Percentiles rank a stretch among this genome's conserved stretches.
phyloP scores from a whole-genome alignment of 805 yeast species.

The Zygoascus ofunaensis region DNA sequence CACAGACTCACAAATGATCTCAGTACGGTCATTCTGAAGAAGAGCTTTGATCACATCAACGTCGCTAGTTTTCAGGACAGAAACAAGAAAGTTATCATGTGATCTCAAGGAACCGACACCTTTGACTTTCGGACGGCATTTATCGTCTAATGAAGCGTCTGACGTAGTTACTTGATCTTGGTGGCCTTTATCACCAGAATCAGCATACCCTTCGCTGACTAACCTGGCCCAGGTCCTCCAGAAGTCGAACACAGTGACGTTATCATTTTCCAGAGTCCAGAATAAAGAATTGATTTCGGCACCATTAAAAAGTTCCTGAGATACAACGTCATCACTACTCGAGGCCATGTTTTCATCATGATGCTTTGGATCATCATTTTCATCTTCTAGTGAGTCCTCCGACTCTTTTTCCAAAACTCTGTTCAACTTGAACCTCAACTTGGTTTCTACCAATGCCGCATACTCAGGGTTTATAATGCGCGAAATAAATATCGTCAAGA shows the following conservation, averaged over 20 bases:
- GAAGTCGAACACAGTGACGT: conserved; percentile 3
- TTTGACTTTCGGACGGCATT: neutral
- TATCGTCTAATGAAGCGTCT: neutral
- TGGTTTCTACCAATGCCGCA: neutral
- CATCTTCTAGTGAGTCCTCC: no score
- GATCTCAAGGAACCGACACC: neutral
- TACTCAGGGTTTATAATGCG: neutral
- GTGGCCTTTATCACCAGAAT: no score
- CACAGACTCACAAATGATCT: neutral
- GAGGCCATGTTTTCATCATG: neutral
- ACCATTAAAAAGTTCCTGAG: neutral
- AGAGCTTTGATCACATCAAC: neutral
- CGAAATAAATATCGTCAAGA: neutral
- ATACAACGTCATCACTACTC: neutral
- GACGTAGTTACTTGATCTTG: neutral
- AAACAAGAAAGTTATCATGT: neutral
- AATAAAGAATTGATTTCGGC: conserved; percentile 1
- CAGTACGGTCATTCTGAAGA: neutral
- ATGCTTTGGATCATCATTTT: neutral
- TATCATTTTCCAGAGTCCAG: neutral
- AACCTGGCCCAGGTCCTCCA: conserved; percentile 2
- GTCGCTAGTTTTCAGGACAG: neutral
- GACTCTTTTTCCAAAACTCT: no score
- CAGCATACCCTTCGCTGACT: neutral
- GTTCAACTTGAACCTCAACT: no score